Conservation (phyloP, 257 asterid species). For the Scutellaria baicalensis region DNA sequence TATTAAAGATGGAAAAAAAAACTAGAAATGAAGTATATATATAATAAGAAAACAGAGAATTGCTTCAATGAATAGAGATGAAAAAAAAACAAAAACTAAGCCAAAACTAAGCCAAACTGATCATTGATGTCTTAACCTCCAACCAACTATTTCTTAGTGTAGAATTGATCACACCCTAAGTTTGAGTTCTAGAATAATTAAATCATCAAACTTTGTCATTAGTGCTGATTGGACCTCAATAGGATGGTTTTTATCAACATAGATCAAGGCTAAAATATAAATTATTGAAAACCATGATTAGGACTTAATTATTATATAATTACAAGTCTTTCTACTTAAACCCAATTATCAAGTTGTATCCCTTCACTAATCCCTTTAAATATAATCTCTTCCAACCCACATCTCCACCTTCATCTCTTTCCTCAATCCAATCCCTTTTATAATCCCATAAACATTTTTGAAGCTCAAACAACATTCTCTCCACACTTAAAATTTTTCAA, state of each 20-base stretch:
- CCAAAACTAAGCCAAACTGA: background rate
- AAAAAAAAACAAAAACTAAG: background rate
- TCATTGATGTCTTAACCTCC: conserved; percentile 24
- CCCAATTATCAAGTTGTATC: conserved; percentile 2
- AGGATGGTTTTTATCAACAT: conserved; percentile 1
- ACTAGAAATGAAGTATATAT: too few relatives aligned
- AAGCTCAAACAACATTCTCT: background rate
- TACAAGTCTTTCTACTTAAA: background rate
- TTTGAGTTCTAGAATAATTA: background rate
- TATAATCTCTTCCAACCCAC: conserved; percentile 7
- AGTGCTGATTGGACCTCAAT: conserved; percentile 5
- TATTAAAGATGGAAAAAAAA: background rate
- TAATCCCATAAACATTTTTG: background rate
- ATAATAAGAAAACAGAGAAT: background rate
- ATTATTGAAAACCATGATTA: conserved; percentile 33
- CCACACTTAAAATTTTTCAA: background rate
- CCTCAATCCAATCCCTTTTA: conserved; percentile 2
- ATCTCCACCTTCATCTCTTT: conserved; percentile 26
- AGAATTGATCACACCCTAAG: background rate
- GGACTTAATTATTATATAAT: conserved; percentile 16
- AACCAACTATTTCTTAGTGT: conserved; percentile 3
- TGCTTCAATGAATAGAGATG: background rate
- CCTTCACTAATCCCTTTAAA: conserved; percentile 13
- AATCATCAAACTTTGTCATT: background rate
- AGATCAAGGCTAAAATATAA: conserved; percentile 1